These are phyloP conservation scores for Fusarium sp. DNA, from an alignment of 2,329 filamentous ascomycete species.

Conservation along the genomic window DNA sequence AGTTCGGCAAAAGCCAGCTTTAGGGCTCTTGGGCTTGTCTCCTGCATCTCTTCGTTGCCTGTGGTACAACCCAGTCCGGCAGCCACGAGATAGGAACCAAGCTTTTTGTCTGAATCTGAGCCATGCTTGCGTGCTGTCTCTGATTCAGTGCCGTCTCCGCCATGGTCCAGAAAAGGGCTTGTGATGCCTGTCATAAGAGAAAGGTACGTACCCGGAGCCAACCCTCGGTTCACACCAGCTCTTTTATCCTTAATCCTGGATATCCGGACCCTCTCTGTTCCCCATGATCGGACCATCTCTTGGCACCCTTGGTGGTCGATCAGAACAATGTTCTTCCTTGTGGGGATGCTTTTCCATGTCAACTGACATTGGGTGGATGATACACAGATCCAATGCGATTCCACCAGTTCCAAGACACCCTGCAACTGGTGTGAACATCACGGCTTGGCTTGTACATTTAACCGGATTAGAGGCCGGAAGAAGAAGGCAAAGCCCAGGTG, in stretches of 20 bases:
- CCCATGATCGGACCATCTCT: conserved; percentile 10
- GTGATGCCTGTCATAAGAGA: conserved; percentile 41
- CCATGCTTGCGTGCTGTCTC: background rate
- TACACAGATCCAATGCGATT: conserved; percentile 40
- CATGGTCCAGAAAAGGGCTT: conserved; percentile 36
- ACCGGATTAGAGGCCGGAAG: conserved; percentile 40
- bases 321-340: background rate
- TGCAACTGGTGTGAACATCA: conserved; percentile 45
- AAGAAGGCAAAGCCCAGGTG: conserved; percentile 32
- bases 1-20: background rate
- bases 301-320: background rate
- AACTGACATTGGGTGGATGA: background rate
- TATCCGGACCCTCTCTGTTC: background rate
- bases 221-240: background rate
- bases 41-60: background rate
- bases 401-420: background rate
- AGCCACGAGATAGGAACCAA: background rate
- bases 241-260: background rate
- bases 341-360: background rate
- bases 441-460: conserved; percentile 39
- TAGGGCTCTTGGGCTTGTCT: background rate
- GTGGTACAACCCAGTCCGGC: conserved; percentile 4
- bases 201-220: conserved; percentile 33
- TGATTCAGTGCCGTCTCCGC: background rate
- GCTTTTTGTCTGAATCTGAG: background rate